A percentile compares a stretch with the other conserved stretches of the same genome.
These are phyloP conservation scores for Exophiala xenobiotica DNA, from an alignment of 2,329 filamentous ascomycete species.

Conservation along the genomic window DNA sequence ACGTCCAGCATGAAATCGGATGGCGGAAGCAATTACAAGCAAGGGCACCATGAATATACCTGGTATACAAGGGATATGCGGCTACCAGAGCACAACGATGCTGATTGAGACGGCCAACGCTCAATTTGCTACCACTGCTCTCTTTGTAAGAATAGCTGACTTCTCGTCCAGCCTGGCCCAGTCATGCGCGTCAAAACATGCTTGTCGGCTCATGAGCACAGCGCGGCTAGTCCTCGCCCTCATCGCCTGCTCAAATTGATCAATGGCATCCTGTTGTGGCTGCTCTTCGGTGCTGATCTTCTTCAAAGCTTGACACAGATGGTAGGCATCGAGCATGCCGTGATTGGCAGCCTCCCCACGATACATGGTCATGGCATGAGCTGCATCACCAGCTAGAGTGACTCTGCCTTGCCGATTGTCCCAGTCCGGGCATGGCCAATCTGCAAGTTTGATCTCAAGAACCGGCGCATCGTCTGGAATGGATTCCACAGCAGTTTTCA, in stretches of 20 bases:
- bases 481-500: conserved; percentile 29
- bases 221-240: conserved; percentile 33
- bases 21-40: no score
- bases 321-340: conserved; percentile 34
- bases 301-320: conserved; percentile 23
- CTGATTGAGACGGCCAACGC: no score
- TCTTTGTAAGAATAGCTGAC: conserved; percentile 34
- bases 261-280: conserved; percentile 25
- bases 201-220: conserved; percentile 37
- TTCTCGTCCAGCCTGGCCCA: conserved; percentile 33
- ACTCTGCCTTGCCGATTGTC: conserved; percentile 34
- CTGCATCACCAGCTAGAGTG: conserved; percentile 35
- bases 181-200: conserved; percentile 38
- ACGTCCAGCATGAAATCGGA: no score
- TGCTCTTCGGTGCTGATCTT: conserved; percentile 1
- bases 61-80: no score
- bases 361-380: conserved; percentile 44
- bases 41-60: no score
- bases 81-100: no score
- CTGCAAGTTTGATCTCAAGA: conserved; percentile 32
- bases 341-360: conserved; percentile 38
- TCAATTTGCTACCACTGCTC: background rate
- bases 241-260: conserved; percentile 37
- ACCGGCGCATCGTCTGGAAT: conserved; percentile 34
- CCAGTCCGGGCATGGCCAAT: conserved; percentile 32